A percentile compares a stretch with the other conserved stretches of the same genome.
Conservation (phyloP, 345 rosid species). For the Acer saccharum region DNA sequence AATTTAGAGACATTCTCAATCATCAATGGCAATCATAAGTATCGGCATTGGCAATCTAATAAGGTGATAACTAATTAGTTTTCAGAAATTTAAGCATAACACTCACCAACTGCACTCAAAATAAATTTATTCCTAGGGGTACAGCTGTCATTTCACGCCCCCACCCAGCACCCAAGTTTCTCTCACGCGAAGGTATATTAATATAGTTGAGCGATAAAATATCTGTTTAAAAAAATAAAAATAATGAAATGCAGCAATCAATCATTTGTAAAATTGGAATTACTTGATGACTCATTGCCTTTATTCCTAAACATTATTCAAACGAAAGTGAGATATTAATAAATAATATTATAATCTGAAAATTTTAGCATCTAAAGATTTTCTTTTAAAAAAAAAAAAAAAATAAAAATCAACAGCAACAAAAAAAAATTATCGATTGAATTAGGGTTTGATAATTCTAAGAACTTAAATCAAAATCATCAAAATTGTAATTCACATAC, state of each 20-base stretch:
- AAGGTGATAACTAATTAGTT: neutral
- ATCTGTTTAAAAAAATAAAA: neutral
- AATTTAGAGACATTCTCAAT: neutral
- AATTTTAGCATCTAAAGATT: constrained; percentile 4
- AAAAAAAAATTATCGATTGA: neutral
- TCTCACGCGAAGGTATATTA: neutral
- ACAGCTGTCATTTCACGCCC: neutral
- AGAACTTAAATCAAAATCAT: neutral
- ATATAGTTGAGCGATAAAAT: neutral
- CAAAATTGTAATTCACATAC: constrained; percentile 34
- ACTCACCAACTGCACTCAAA: neutral
- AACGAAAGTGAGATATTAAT: neutral
- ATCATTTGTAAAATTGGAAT: neutral
- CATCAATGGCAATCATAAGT: neutral
- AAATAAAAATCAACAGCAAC: neutral
- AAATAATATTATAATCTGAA: neutral
- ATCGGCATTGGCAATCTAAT: no score
- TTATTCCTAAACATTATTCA: neutral
- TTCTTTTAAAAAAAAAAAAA: neutral
- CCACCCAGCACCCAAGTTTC: neutral
- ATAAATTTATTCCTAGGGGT: neutral
- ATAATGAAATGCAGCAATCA: neutral
- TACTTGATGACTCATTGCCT: neutral
- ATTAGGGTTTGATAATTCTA: constrained; percentile 17
- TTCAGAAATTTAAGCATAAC: neutral